Conservation (phyloP, 192 early-diverging fungal species). For the Neocallimastix lanati region DNA sequence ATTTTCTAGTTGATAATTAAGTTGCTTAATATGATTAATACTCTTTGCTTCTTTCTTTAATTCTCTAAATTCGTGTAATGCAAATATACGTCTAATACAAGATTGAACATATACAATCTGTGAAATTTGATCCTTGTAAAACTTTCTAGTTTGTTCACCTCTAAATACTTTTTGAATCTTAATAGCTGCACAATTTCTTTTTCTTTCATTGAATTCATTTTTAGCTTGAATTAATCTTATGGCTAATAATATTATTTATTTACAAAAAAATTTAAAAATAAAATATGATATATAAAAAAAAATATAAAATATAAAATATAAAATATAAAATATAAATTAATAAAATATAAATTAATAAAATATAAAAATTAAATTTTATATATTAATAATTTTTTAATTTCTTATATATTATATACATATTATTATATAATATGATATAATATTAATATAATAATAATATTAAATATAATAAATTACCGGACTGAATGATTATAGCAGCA, state of each 20-base stretch:
- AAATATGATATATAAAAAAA: too few species aligned
- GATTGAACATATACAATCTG: constrained; percentile 65
- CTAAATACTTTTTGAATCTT: constrained; percentile 60
- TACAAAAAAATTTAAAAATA: too few species aligned
- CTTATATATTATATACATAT: too few species aligned
- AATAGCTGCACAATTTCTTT: constrained; percentile 46
- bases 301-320: too few species aligned
- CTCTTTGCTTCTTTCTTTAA: constrained; percentile 73
- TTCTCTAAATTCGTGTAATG: constrained; percentile 42
- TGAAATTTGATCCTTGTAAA: constrained; percentile 26
- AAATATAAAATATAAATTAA: too few species aligned
- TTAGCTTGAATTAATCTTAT: background rate
- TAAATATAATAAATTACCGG: background rate
- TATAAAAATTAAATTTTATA: too few species aligned
- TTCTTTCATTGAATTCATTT: constrained; percentile 24
- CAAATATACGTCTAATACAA: constrained; percentile 51
- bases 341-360: too few species aligned
- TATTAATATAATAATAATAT: too few species aligned
- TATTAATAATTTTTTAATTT: too few species aligned
- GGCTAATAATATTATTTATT: background rate
- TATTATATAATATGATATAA: too few species aligned
- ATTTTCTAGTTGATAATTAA: constrained; percentile 81
- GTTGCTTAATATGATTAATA: constrained; percentile 82
- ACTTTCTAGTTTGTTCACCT: constrained; percentile 21
- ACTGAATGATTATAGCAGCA: constrained; percentile 7